Evolutionary conservation across 2,329 filamentous ascomycete species (phyloP), one percentile per base, ranked within the genome.

Genomic region (Alternaria atra): DNA sequence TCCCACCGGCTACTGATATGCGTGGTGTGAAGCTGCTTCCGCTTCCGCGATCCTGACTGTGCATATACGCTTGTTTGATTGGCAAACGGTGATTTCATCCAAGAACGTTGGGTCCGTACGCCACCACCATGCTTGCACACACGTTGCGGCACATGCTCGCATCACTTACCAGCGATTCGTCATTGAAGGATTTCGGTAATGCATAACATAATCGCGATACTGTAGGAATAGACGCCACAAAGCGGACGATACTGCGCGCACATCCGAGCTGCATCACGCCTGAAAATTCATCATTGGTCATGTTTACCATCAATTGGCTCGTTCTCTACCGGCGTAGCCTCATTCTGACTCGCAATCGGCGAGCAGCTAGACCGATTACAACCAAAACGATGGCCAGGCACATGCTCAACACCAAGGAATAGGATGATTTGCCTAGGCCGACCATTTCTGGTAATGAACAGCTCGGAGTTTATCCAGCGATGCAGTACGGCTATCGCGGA

Each of bases 31-130:
- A 17, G 30, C 17, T n/a, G 12, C 15, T 60, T 50, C 57, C 44
- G 57, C 57, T 55, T 60, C 57, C 57, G 52, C 52, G 52, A 55
- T 30, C 44, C 57, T 51, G 17, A 29, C 35, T 23, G 35, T 23
- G 40, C 15, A 43, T 25, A 15, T 32, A 35, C 23, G 8, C 15
- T 29, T 20, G 37, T 32, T 25, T 51, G 57, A 52, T 56, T 60
- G 37, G 52, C 42, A 50, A 50, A 58, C 46, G 17, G 17, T 27
- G 15, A 34, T 42, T 39, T 10, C 25, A 25, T 13, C 39, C 9
- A 46, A 46, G 32, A 52, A 51, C 57, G 20, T 46, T 23, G 20
- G 44, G 52, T 54, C 43, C 39, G 13, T 8, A 51, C 57, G 46
- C 44, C 52, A 55, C 30, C n/a, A 25, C 29, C 17, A 53, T 35